A percentile compares a stretch with the other conserved stretches of the same genome.
phyloP scores from a whole-genome alignment of 352 stramenopile species.

The Globisporangium emineosum region DNA sequence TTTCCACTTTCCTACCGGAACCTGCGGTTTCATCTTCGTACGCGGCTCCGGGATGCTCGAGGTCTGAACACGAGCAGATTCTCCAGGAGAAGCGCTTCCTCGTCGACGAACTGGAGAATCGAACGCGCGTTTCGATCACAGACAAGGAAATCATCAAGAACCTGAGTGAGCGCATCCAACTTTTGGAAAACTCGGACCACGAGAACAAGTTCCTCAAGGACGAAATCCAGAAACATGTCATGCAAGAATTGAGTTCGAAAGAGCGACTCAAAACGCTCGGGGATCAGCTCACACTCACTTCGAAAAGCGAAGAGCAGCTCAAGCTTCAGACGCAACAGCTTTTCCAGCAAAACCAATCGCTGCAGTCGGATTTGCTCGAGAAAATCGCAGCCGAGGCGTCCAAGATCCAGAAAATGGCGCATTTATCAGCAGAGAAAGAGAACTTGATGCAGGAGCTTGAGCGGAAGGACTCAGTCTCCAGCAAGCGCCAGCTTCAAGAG shows the following conservation, averaged over 20 bases:
- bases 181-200: conserved; percentile 42
- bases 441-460: conserved; percentile 50
- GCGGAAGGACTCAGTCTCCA: conserved; percentile 34
- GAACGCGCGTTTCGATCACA: conserved; percentile 10
- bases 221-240: conserved; percentile 55
- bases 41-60: conserved; percentile 2
- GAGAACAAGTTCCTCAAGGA: conserved; percentile 62
- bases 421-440: conserved; percentile 58
- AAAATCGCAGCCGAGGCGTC: conserved; percentile 61
- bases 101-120: conserved; percentile 21
- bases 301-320: conserved; percentile 62
- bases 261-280: conserved; percentile 51
- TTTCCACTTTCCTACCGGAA: background rate
- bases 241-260: conserved; percentile 51
- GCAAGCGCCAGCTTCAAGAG: conserved; percentile 27
- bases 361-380: conserved; percentile 62
- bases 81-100: conserved; percentile 37
- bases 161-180: conserved; percentile 36
- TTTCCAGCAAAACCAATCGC: conserved; percentile 64
- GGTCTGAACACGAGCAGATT: conserved; percentile 35
- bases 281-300: conserved; percentile 48
- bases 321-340: conserved; percentile 69
- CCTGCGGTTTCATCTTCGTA: background rate
- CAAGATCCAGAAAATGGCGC: conserved; percentile 69
- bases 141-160: conserved; percentile 40